phyloP scores from a whole-genome alignment of 495 filamentous ascomycete species.

The Bryoglossum gracile region DNA sequence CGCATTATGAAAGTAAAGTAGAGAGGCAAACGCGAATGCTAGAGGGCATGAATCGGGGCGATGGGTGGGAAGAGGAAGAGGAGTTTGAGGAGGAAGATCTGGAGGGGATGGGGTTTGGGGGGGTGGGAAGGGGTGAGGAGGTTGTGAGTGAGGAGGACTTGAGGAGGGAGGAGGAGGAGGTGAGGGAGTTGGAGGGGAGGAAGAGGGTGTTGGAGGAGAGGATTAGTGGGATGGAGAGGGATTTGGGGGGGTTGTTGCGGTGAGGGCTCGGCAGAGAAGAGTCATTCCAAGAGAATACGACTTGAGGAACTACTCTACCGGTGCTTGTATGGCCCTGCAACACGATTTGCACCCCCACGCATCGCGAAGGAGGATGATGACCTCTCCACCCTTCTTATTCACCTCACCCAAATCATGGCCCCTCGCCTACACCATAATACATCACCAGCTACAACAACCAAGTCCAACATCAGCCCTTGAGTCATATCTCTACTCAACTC shows the following conservation, averaged over 20 bases:
- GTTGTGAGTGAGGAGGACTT: conserved; percentile 66
- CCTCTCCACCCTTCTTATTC: no score
- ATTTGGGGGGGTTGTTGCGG: conserved; percentile 56
- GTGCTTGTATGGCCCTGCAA: no score
- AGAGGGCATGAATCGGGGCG: conserved; percentile 58
- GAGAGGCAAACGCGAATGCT: conserved; percentile 69
- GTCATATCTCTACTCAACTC: no score
- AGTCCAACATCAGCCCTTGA: no score
- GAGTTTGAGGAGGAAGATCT: conserved; percentile 39
- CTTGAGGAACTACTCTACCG: no score
- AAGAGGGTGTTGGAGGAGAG: conserved; percentile 72
- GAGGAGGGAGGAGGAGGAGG: conserved; percentile 67
- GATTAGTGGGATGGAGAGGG: conserved; percentile 71
- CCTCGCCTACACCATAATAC: no score
- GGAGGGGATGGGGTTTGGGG: conserved; percentile 28
- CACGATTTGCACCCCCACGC: no score
- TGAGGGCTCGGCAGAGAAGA: conserved; percentile 13
- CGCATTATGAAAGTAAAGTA: conserved; percentile 71
- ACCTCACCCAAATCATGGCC: no score
- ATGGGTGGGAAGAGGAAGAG: conserved; percentile 38
- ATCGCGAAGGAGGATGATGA: no score
- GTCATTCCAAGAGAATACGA: no score
- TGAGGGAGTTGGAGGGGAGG: conserved; percentile 66
- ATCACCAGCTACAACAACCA: no score
- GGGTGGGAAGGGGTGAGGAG: conserved; percentile 24